phyloP scores from a whole-genome alignment of 441 rosid genomes.

The Pelargonium fulgidum region DNA sequence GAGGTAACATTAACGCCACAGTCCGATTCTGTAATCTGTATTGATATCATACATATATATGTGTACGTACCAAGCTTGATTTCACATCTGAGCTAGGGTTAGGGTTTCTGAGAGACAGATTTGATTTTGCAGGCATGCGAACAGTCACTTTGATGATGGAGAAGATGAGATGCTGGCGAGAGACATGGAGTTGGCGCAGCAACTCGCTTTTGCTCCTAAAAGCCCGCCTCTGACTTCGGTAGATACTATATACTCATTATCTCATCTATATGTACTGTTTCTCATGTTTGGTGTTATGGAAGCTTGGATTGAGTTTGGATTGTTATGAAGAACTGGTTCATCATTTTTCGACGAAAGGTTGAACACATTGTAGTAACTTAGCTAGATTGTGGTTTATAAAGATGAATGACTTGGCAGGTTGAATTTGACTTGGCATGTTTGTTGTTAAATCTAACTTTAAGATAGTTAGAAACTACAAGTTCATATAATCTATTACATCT shows the following conservation, averaged over 20 bases:
- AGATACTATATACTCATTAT: not conserved
- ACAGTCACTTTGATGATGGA: conserved; percentile 55
- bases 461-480: too few species aligned
- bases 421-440: too few species aligned
- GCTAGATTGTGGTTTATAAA: not conserved
- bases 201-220: conserved; percentile 32
- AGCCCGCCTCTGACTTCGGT: conserved; percentile 16
- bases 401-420: too few species aligned
- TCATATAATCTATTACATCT: too few species aligned
- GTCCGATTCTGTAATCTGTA: not conserved
- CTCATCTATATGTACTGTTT: not conserved
- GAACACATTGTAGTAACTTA: too few species aligned
- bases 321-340: not conserved
- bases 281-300: too few species aligned
- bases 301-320: not conserved
- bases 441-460: too few species aligned
- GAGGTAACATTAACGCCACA: conserved; percentile 29
- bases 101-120: conserved; percentile 1
- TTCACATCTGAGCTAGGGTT: not conserved
- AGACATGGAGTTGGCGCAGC: conserved; percentile 36
- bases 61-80: not conserved
- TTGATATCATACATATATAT: not conserved
- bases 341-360: too few species aligned
- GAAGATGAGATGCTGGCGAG: conserved; percentile 29
- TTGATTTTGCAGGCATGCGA: conserved; percentile 47